Base-by-base conservation (phyloP, 192 early-diverging fungal species). In the Gigaspora rosea region DNA sequence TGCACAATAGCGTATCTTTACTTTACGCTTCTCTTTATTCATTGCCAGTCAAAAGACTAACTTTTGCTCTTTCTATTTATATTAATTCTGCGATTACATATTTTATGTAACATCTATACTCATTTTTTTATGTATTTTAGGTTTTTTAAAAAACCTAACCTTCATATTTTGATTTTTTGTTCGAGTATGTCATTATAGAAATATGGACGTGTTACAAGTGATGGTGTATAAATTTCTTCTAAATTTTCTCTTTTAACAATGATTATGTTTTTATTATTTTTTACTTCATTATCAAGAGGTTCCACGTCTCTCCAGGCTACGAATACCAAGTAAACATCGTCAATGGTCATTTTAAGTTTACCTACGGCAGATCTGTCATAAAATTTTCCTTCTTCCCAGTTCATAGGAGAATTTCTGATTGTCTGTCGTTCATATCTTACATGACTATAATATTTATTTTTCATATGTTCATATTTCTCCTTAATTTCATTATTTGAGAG, bases 211-310 rank as follows among this genome's bases (percentile, higher is more conserved):
- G 46, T 13, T 67, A 67, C 65, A 67, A 67, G 65, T n/a, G 65
- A 49, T n/a, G 47, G 65, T 33, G 46, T 67, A 4, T 67, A 67
- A 49, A 67, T 67, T 67, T 67, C 10, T 49, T 67, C 0, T 4
- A 67, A 67, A 67, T 49, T 46, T 67, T 66, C 18, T 49, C 65
- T 49, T 48, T 67, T 48, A 49, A 67, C 65, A 49, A 67, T 67
- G n/a, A 67, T 67, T 67, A 67, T 49, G 8, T 67, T 67, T 67
- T 67, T 49, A 67, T 58, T 58, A 58, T 49, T 67, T 67, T 33
- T 12, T 67, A 67, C 0, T 18, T 67, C 46, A 67, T 49, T 0
- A 49, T 22, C 20, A 48, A 67, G 65, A 13, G 13, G n/a, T 49
- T 27, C 65, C 33, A 67, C 15, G 33, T 49, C 46, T 67, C 65